phyloP scores from a whole-genome alignment of 345 rosid species.

The Kandelia obovata region DNA sequence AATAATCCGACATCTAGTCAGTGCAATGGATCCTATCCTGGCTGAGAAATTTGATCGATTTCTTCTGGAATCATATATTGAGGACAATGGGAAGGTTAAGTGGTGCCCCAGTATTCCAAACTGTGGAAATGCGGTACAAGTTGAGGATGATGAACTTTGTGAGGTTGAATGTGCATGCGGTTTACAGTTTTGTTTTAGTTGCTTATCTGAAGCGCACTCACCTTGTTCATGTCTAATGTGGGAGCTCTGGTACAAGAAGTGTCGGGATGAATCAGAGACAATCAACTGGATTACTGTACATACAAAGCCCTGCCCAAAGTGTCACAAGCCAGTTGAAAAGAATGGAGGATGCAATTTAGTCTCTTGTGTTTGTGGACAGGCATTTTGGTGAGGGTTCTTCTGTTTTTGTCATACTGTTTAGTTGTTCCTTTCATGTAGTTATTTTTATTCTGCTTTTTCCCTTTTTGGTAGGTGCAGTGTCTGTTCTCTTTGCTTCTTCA shows the following conservation, averaged over 20 bases:
- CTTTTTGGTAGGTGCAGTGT: too few species aligned
- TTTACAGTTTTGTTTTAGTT: constrained; percentile 78
- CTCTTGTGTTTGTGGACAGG: constrained; percentile 78
- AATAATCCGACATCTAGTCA: constrained; percentile 64
- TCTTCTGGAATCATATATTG: constrained; percentile 93
- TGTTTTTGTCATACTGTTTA: background rate
- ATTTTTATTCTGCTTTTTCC: too few species aligned
- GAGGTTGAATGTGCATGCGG: constrained; percentile 95
- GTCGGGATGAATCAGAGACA: constrained; percentile 77
- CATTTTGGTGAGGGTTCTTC: constrained; percentile 59
- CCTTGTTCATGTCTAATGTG: constrained; percentile 98
- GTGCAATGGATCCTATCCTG: constrained; percentile 68
- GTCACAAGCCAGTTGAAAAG: constrained; percentile 76
- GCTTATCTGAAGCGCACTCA: constrained; percentile 76
- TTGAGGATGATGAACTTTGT: constrained; percentile 68
- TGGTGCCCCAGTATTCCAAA: constrained; percentile 97
- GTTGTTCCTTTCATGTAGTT: too few species aligned
- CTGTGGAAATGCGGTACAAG: constrained; percentile 89
- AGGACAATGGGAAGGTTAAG: constrained; percentile 93
- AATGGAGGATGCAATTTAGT: constrained; percentile 91
- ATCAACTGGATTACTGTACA: constrained; percentile 83
- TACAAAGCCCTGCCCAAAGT: constrained; percentile 78
- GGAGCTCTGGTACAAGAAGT: constrained; percentile 86
- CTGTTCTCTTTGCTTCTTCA: too few species aligned
- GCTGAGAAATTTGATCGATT: constrained; percentile 83